Base-by-base conservation (phyloP, 768 basidiomycete genomes). In the Pleurotus sapidus region DNA sequence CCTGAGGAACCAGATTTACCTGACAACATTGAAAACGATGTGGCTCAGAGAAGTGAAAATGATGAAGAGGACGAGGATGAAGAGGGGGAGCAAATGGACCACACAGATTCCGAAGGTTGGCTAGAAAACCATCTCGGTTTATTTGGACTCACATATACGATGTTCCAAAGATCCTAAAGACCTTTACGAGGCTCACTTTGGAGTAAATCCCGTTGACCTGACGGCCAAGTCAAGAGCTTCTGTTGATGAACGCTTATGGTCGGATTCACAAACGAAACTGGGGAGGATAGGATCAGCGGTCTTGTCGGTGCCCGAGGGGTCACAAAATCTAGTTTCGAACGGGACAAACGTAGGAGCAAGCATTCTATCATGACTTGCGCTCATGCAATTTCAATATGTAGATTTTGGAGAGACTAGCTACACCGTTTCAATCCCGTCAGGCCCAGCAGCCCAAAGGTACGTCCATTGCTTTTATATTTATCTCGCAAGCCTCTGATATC, bases 171-270 rank as follows among this genome's bases (percentile, higher is more conserved):
- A 58, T 55, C 56, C 45, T 43, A 59, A 62, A 54, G 79, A 87
- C 63, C 68, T 75, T 49, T 91, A 93, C 64, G 89, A 93, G 63
- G 71, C 68, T 8, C 93, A 95, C 65, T 95, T 92, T 67, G 91
- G 91, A 8, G 64, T 78, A 12, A 73, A 75, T 4, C 81, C 91
- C 3, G 56, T 70, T n/a, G 64, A 74, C 20, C 68, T 90, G 18
- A 76, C 83, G 0, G 81, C 79, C 38, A 64, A 66, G 27, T 78
- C 77, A 14, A 78, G 86, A 55, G 65, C 71, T 9, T 72, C 81
- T 4, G 85, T 81, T 0, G 86, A 89, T 49, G 69, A 77, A 46
- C 70, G 74, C 4, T 67, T 77, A 18, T 95, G 91, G 92, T 77
- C 67, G 15, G 74, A 71, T 15, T 73, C 74, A 0, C 76, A 77